Conservation (phyloP, 306 rosid genomes). For the Prunus campanulata region DNA sequence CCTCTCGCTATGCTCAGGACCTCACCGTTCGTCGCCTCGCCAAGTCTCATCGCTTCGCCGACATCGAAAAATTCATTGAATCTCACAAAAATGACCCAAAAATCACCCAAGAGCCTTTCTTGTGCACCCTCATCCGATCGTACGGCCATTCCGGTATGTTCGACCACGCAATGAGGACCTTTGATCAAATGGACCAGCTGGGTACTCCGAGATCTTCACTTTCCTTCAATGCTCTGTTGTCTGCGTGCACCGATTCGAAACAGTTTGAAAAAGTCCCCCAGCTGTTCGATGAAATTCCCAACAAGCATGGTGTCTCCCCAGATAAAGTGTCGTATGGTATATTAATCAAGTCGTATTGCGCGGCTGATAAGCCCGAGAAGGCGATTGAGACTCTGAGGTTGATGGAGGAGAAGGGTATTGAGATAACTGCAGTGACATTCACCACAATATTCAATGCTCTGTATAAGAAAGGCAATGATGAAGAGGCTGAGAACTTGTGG, state of each 20-base stretch:
- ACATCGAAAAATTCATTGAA: slow-evolving; percentile 55
- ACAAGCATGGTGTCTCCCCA: slow-evolving; percentile 37
- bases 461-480: slow-evolving; percentile 44
- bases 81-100: slow-evolving; percentile 59
- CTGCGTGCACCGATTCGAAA: slow-evolving; percentile 42
- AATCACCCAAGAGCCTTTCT: slow-evolving; percentile 48
- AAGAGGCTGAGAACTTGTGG: slow-evolving; percentile 65
- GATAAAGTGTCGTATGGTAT: slow-evolving; percentile 58
- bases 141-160: slow-evolving; percentile 64
- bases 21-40: slow-evolving; percentile 64
- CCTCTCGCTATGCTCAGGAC: slow-evolving; percentile 59
- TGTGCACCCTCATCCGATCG: slow-evolving; percentile 62
- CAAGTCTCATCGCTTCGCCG: slow-evolving; percentile 52
- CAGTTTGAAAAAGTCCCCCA: slow-evolving; percentile 40
- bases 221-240: slow-evolving; percentile 58
- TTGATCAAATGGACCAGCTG: slow-evolving; percentile 51
- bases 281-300: slow-evolving; percentile 55
- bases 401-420: slow-evolving; percentile 45
- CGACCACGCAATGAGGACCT: slow-evolving; percentile 52
- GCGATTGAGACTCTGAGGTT: slow-evolving; percentile 36
- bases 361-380: slow-evolving; percentile 35
- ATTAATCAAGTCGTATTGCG: slow-evolving; percentile 48
- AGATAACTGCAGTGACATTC: slow-evolving; percentile 46
- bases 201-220: slow-evolving; percentile 56
- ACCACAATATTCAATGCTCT: slow-evolving; percentile 49